Base-by-base conservation (phyloP, 495 filamentous ascomycete genomes). In the Penicillium parvum region DNA sequence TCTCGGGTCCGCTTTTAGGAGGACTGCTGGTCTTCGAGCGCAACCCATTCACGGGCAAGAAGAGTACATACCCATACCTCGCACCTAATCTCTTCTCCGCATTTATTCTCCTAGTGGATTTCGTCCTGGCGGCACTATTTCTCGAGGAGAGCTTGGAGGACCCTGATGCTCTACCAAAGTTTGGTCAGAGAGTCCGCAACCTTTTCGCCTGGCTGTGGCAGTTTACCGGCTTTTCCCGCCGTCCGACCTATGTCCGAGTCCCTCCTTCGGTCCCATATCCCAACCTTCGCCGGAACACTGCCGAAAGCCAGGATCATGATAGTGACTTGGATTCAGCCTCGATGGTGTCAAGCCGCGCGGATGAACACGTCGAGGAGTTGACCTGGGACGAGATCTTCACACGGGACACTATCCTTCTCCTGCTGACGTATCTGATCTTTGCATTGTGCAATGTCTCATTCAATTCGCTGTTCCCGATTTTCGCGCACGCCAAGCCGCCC, bases 391-490 rank as follows among this genome's bases (percentile, higher is more conserved):
- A 76, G 18, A 67, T 91, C 3, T 75, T 87, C 26, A 92, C 83
- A 46, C 79, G 85, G 6, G 85, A 91, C 37, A 96, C 90, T 0
- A 55, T 94, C 20, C 67, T 92, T 8, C 73, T 98, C 0, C 76
- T 96, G 7, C 55, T 77, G 20, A 91, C 89, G 2, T 95, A 90
- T 53, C 69, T 90, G 20, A 82, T 96, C 25, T 96, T 96, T 58
- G 87, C 94, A 39, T 73, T 96, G 18, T 79, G 82, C 38, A 95
- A 96, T 60, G 83, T 94, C 45, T 82, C 87, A 8, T 96, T 88
- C 73, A 92, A 89, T 56, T 86, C 86, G 15, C 71, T 96, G 1
- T 96, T 94, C 52, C 88, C 92, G 1, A 91, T 97, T 33, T 98
- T 96, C 52, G 84, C 79, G 6, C 82, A 88, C 39, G 79, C 83